Conservation (phyloP, 2,329 filamentous ascomycete species). For the Neurospora sp. region DNA sequence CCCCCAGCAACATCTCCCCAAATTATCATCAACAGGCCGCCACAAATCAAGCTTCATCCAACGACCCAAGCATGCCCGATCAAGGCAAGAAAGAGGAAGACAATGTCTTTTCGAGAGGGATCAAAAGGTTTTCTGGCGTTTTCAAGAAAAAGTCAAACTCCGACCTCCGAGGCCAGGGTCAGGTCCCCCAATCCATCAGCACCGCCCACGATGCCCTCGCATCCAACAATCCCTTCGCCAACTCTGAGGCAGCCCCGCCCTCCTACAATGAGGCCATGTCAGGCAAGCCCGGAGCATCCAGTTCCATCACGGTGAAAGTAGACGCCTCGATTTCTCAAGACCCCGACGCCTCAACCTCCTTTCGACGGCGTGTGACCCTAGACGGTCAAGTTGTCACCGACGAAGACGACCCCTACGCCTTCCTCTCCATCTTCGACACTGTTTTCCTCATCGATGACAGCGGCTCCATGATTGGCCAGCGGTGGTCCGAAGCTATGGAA, state of each 20-base stretch:
- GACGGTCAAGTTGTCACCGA: conserved; percentile 20
- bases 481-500: conserved; percentile 64
- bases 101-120: not conserved
- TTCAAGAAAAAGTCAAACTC: not conserved
- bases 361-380: not conserved
- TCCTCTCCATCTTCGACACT: conserved; percentile 74
- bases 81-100: not conserved
- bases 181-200: not conserved
- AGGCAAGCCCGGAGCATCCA: not conserved
- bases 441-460: conserved; percentile 88
- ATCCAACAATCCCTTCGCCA: not conserved
- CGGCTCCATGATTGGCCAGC: conserved; percentile 69
- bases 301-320: not conserved
- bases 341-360: not conserved
- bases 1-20: not conserved
- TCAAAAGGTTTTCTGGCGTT: not conserved
- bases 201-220: not conserved
- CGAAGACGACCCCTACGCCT: conserved; percentile 61
- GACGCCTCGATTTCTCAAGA: not conserved
- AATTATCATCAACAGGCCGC: not conserved
- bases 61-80: not conserved
- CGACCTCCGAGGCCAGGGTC: not conserved
- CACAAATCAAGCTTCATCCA: not conserved
- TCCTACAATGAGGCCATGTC: not conserved
- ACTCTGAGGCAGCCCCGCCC: not conserved